phyloP scores from a whole-genome alignment of 1,284 basidiomycete genomes.

The Rhodotorula sp. region DNA sequence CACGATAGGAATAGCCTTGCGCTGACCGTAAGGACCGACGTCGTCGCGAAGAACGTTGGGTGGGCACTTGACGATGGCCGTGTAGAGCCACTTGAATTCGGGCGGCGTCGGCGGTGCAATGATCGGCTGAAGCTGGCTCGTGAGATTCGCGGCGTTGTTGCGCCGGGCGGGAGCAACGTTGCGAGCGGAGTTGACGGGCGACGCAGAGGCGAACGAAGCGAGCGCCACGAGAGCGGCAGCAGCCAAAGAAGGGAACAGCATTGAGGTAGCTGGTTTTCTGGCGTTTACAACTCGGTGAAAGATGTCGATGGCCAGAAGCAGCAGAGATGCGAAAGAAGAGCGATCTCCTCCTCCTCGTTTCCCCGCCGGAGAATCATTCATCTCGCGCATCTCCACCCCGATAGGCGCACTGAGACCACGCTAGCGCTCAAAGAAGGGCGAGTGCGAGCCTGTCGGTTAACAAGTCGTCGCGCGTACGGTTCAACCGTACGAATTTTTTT shows the following conservation, averaged over 20 bases:
- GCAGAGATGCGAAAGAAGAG: not conserved
- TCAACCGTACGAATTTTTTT: too few species aligned
- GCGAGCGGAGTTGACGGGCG: too few species aligned
- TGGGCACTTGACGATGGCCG: slow-evolving; percentile 8
- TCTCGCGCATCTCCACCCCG: not conserved
- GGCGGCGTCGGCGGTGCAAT: slow-evolving; percentile 11
- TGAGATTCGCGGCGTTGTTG: not conserved
- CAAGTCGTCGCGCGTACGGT: too few species aligned
- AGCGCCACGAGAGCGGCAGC: too few species aligned
- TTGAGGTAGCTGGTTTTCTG: too few species aligned
- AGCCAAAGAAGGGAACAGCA: too few species aligned
- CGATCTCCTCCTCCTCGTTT: not conserved
- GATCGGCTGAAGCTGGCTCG: not conserved
- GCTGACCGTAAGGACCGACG: slow-evolving; percentile 5
- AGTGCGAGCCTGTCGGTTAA: too few species aligned
- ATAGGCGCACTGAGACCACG: not conserved
- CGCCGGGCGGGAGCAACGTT: not conserved
- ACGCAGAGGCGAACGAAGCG: too few species aligned
- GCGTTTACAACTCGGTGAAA: too few species aligned
- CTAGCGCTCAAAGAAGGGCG: too few species aligned
- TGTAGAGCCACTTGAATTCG: slow-evolving; percentile 25
- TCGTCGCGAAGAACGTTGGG: slow-evolving; percentile 4
- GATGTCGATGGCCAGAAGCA: not conserved
- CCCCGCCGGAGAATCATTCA: not conserved
- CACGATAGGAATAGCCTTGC: slow-evolving; percentile 22